Evolutionary conservation across 495 filamentous ascomycete species (phyloP).

Genomic region (Aspergillus panamensis): DNA sequence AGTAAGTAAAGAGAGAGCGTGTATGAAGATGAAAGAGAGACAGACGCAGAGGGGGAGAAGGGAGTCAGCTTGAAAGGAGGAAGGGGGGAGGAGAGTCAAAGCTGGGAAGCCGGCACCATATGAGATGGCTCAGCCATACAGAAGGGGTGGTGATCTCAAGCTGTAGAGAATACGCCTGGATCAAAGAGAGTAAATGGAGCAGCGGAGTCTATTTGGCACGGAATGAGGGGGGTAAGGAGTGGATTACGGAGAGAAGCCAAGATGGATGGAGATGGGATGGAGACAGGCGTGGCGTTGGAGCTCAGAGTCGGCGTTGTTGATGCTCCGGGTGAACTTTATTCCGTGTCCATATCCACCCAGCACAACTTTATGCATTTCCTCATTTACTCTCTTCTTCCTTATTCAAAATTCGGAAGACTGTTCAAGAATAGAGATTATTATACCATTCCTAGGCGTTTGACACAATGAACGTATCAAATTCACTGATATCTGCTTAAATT

Average conservation of each 20-base stretch:
- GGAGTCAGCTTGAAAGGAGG: conserved; percentile 17
- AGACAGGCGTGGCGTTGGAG: background rate
- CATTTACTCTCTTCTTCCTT: too few species aligned
- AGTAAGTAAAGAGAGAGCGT: conserved; percentile 20
- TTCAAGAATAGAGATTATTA: too few species aligned
- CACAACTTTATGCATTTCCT: too few species aligned
- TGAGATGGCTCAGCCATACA: conserved; percentile 22
- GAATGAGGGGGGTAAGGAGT: background rate
- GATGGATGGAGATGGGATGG: background rate
- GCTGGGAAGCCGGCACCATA: conserved; percentile 21
- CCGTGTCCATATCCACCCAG: background rate
- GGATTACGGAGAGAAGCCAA: background rate
- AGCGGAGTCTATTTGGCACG: background rate
- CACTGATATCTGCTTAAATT: too few species aligned
- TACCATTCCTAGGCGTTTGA: too few species aligned
- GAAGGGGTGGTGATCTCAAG: background rate
- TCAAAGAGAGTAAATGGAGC: background rate
- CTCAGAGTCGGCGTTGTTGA: background rate
- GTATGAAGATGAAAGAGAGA: conserved; percentile 15
- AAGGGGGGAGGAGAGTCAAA: conserved; percentile 12
- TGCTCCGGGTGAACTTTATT: background rate
- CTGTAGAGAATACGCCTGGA: background rate
- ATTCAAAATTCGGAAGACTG: too few species aligned
- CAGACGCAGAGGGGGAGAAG: conserved; percentile 8
- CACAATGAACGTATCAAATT: too few species aligned